phyloP scores from a whole-genome alignment of 208 protist species.

The Entamoeba histolytica region DNA sequence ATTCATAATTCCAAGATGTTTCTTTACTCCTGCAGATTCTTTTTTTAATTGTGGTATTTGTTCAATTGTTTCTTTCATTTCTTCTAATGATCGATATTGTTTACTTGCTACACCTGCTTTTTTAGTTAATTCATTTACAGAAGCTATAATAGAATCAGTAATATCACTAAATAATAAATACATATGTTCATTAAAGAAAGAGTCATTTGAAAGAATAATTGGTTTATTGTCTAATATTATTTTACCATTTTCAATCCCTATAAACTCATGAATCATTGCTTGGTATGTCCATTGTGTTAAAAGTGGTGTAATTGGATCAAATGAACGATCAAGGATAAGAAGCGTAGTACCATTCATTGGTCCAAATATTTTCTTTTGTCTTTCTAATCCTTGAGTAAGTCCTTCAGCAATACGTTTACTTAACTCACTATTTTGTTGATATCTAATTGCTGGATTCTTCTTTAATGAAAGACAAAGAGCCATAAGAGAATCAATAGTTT shows the following conservation, averaged over 20 bases:
- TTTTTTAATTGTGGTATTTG: not conserved
- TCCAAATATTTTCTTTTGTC: not conserved
- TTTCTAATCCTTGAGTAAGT: not conserved
- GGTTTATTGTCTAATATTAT: not conserved
- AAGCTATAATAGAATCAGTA: not conserved
- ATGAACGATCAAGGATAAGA: not conserved
- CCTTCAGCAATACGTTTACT: not conserved
- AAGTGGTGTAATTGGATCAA: slow-evolving; percentile 6
- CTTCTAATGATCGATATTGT: not conserved
- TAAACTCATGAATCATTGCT: slow-evolving; percentile 1
- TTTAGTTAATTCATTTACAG: not conserved
- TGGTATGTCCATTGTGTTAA: slow-evolving; percentile 3
- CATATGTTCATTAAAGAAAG: not conserved
- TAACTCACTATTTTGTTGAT: not conserved
- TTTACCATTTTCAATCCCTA: not conserved
- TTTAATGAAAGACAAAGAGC: not conserved
- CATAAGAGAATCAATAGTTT: not conserved
- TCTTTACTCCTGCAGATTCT: not conserved
- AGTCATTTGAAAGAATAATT: not conserved
- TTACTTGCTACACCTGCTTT: not conserved
- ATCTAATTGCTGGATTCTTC: not conserved
- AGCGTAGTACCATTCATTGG: not conserved
- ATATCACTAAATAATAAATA: not conserved
- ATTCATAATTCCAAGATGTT: not conserved
- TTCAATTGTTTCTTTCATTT: not conserved